Conservation (phyloP, 768 basidiomycete species). For the Mycena sanguinolenta region DNA sequence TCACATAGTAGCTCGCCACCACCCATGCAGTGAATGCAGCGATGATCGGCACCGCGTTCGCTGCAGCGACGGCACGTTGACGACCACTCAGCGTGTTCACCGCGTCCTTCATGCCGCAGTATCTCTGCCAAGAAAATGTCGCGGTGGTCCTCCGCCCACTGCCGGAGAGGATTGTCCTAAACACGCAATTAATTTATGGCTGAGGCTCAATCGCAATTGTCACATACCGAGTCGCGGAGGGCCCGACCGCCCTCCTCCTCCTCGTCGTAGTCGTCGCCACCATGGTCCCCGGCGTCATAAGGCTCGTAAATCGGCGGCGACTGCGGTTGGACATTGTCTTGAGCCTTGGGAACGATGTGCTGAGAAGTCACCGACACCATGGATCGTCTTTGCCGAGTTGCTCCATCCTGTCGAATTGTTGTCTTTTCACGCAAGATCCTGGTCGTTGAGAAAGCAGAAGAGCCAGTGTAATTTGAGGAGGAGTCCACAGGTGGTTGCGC, state of each 20-base stretch:
- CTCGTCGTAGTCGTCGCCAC: not conserved
- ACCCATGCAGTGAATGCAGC: not conserved
- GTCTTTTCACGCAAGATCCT: not conserved
- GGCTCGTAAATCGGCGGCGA: not conserved
- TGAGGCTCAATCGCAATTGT: too few relatives aligned
- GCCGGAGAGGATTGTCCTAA: not conserved
- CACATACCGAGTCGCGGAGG: not conserved
- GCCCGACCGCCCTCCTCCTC: not conserved
- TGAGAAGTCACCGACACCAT: not conserved
- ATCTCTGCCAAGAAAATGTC: not conserved
- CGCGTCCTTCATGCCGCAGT: not conserved
- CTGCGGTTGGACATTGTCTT: not conserved
- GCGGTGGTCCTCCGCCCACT: not conserved
- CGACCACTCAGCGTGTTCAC: not conserved
- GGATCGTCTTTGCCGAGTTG: not conserved
- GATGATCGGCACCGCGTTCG: not conserved
- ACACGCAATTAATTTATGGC: too few relatives aligned
- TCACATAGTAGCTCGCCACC: not conserved
- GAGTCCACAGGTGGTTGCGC: too few relatives aligned
- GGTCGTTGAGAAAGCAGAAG: too few relatives aligned
- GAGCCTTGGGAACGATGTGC: not conserved
- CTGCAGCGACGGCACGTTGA: too few relatives aligned
- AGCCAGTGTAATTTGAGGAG: too few relatives aligned
- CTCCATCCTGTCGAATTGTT: not conserved
- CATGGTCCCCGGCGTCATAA: not conserved